phyloP scores from a whole-genome alignment of 108 stramenopile species.

The Nitzschia sp. region DNA sequence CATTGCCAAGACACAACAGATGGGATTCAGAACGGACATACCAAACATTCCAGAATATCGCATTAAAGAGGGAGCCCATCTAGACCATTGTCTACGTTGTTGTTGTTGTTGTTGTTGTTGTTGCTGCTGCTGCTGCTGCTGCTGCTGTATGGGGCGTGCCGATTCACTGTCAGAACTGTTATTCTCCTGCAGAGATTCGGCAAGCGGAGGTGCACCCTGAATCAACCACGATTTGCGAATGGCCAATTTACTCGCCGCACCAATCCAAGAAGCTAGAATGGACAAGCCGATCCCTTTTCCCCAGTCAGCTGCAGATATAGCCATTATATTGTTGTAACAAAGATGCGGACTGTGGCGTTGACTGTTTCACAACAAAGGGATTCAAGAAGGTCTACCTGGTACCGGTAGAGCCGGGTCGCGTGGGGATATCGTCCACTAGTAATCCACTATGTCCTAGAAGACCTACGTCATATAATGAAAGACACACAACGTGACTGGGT shows the following conservation, averaged over 20 bases:
- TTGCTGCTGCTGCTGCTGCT: constrained; percentile 1
- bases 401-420: too few relatives aligned
- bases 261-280: constrained; percentile 71
- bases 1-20: constrained; percentile 80
- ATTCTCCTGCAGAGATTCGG: background rate
- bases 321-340: background rate
- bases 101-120: background rate
- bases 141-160: background rate
- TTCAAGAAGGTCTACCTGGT: too few relatives aligned
- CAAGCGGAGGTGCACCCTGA: constrained; percentile 5
- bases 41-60: constrained; percentile 71
- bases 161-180: background rate
- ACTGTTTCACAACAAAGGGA: too few relatives aligned
- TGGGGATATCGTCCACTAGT: too few relatives aligned
- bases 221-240: constrained; percentile 78
- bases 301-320: constrained; percentile 62
- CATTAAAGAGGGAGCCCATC: constrained; percentile 10
- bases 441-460: too few relatives aligned
- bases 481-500: too few relatives aligned
- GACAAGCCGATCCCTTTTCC: constrained; percentile 67
- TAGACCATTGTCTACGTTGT: background rate
- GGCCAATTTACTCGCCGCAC: constrained; percentile 73
- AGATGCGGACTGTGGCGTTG: too few relatives aligned
- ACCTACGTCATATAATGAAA: too few relatives aligned
- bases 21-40: constrained; percentile 80